Base-by-base conservation (phyloP, 257 asterid genomes). In the Cinchona pubescens region DNA sequence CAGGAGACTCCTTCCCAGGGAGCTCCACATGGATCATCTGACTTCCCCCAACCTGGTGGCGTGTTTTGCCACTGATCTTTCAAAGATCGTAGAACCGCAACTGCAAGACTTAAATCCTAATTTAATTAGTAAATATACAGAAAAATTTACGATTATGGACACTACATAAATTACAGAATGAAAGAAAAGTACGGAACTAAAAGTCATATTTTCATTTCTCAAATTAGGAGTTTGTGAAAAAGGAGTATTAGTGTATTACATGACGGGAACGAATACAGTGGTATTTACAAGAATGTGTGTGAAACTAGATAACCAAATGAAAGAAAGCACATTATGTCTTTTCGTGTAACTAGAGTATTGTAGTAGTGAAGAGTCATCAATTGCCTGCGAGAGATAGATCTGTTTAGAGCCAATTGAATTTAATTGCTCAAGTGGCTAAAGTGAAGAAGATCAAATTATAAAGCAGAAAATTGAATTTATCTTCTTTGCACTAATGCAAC, bases 1-100 rank as follows among this genome's bases (percentile, higher is more conserved):
- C 97, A 91, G 49, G 90, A 67, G 48, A 91, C 84, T 48, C 97
- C 97, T 46, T 91, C 97, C 96, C 96, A 91, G 3, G 71, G 15
- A 43, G 75, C 51, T 58, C 81, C 83, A 29, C 97, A 91, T 67
- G 97, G 93, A 85, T 91, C 96, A 67, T 85, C 86, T 0, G 92
- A 84, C 51, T 64, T 79, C 40, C 74, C 85, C 97, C 97, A 91
- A 61, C 93, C 87, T 3, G 90, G 90, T 4, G 97, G 96, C 11
- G 83, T 84, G 72, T 85, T 81, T 29, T 78, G 68, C 96, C 93
- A 89, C 63, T 88, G 91, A 51, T 87, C 90, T 82, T 86, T 91
- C 46, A 91, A 80, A 5, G 95, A 89, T 27, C 80, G 80, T 40
- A 91, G 95, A 65, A 91, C 87, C 4, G 86, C 91, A 18, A 83